These are phyloP conservation scores for Podila epigama DNA, from an alignment of 192 early-diverging fungal species.

Conservation along the genomic window DNA sequence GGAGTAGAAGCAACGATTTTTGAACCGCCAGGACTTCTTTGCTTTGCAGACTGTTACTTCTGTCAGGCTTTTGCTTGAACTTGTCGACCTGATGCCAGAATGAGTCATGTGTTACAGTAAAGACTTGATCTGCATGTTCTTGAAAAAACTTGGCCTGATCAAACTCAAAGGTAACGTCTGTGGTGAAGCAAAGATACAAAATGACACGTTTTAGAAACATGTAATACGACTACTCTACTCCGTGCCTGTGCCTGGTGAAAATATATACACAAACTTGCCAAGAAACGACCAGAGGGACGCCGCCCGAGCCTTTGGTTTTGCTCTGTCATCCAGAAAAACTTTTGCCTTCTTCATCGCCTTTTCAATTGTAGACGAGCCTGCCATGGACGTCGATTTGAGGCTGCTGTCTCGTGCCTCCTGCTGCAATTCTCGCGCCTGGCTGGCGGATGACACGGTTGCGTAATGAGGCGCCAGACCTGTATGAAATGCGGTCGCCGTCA, in stretches of 20 bases:
- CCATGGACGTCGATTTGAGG: slow-evolving; percentile 19
- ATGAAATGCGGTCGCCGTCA: slow-evolving; percentile 39
- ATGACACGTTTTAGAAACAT: too few species aligned
- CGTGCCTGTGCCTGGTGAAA: too few species aligned
- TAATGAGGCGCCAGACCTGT: slow-evolving; percentile 35
- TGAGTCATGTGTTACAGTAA: slow-evolving; percentile 70
- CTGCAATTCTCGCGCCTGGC: slow-evolving; percentile 18
- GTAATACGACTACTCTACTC: too few species aligned
- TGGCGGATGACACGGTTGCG: slow-evolving; percentile 17
- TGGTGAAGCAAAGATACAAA: not conserved
- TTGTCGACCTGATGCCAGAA: slow-evolving; percentile 78
- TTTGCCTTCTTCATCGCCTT: slow-evolving; percentile 77
- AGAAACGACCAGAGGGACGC: slow-evolving; percentile 73
- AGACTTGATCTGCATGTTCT: slow-evolving; percentile 75
- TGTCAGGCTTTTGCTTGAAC: slow-evolving; percentile 71
- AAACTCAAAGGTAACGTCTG: slow-evolving; percentile 71
- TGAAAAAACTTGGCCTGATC: slow-evolving; percentile 82
- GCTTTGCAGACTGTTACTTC: slow-evolving; percentile 56
- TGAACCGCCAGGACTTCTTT: slow-evolving; percentile 75
- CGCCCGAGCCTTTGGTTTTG: slow-evolving; percentile 74
- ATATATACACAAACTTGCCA: slow-evolving; percentile 63
- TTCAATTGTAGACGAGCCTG: slow-evolving; percentile 52
- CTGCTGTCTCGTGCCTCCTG: slow-evolving; percentile 20
- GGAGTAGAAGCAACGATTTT: slow-evolving; percentile 66
- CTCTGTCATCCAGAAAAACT: slow-evolving; percentile 80